Percentiles rank a stretch among this genome's conserved stretches.
These are phyloP conservation scores for Skeletonema tropicum DNA, from an alignment of 108 stramenopile genomes.

Conservation along the genomic window DNA sequence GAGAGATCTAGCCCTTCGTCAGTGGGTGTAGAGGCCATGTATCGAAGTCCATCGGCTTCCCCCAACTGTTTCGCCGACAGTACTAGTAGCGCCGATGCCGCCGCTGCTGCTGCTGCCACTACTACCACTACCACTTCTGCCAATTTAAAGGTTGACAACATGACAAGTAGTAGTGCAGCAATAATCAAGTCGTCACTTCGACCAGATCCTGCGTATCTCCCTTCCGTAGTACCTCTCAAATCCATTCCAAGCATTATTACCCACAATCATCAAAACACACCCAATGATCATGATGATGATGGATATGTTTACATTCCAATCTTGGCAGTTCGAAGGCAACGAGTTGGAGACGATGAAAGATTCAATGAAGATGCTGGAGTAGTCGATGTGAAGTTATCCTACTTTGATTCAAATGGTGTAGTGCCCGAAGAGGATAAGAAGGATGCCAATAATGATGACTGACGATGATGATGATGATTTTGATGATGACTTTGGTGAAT, in stretches of 20 bases:
- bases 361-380: slow-evolving; percentile 84
- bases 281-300: slow-evolving; percentile 15
- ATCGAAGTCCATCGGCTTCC: slow-evolving; percentile 33
- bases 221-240: not conserved
- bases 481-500: slow-evolving; percentile 52
- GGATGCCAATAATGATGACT: slow-evolving; percentile 37
- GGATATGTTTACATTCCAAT: slow-evolving; percentile 65
- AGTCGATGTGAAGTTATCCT: slow-evolving; percentile 66
- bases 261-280: not conserved
- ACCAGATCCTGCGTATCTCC: not conserved
- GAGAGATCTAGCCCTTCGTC: slow-evolving; percentile 24
- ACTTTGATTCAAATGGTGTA: slow-evolving; percentile 51
- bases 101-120: too few relatives aligned
- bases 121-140: too few relatives aligned
- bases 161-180: not conserved
- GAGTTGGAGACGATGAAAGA: slow-evolving; percentile 80
- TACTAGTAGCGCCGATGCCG: not conserved
- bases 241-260: not conserved
- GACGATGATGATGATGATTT: slow-evolving; percentile 57
- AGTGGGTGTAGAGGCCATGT: slow-evolving; percentile 52
- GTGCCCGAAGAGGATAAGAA: slow-evolving; percentile 30
- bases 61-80: not conserved
- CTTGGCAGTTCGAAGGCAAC: slow-evolving; percentile 74
- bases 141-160: not conserved
- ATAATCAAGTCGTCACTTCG: not conserved